Conservation (phyloP, 1,139 yeast species). For the Suhomyces terraborum region DNA sequence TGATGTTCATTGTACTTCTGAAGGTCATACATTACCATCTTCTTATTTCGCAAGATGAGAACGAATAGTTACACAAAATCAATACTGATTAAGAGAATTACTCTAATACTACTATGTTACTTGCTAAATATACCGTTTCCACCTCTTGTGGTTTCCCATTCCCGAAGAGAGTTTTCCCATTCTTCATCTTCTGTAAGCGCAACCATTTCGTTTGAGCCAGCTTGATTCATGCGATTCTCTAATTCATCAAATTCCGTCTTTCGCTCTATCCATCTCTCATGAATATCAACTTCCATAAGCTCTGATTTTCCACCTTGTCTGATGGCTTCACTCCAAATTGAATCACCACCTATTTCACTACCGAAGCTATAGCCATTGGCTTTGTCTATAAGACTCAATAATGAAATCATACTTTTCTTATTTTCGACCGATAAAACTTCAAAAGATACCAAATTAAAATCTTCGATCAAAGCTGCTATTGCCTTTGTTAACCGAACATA, state of each 20-base stretch:
- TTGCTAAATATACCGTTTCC: slow-evolving; percentile 14
- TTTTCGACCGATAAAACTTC: slow-evolving; percentile 92
- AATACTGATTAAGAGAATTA: no score
- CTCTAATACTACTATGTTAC: no score
- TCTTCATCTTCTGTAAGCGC: slow-evolving; percentile 61
- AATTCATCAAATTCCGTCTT: slow-evolving; percentile 75
- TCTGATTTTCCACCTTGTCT: slow-evolving; percentile 69
- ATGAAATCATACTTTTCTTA: slow-evolving; percentile 83
- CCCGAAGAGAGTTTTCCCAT: slow-evolving; percentile 66
- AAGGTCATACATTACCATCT: neutral
- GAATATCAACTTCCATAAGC: slow-evolving; percentile 64
- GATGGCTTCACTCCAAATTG: slow-evolving; percentile 93
- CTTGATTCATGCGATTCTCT: slow-evolving; percentile 45
- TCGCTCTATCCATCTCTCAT: slow-evolving; percentile 93
- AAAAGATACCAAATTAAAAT: slow-evolving; percentile 83
- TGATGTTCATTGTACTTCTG: neutral
- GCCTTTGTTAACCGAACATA: slow-evolving; percentile 73
- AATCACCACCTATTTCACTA: slow-evolving; percentile 92
- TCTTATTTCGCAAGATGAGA: neutral
- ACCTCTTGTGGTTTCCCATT: slow-evolving; percentile 55
- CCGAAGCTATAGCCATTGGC: slow-evolving; percentile 96
- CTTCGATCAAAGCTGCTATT: slow-evolving; percentile 82
- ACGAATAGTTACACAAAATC: neutral
- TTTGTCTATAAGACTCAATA: slow-evolving; percentile 77
- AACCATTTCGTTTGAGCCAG: slow-evolving; percentile 30